These are phyloP conservation scores for Plasmodium relictum DNA, from an alignment of 169 alveolate genomes.

Conservation along the genomic window DNA sequence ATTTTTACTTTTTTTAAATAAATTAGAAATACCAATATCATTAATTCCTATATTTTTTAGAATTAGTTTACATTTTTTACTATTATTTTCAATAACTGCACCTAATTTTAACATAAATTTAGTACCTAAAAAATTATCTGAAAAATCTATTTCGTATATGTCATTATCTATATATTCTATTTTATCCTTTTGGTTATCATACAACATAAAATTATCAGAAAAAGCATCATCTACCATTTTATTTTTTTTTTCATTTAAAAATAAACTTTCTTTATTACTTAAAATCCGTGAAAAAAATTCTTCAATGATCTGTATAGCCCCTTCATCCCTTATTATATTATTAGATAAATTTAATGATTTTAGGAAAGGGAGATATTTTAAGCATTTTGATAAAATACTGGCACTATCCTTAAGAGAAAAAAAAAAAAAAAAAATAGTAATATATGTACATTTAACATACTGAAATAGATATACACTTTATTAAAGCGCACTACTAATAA, in stretches of 20 bases:
- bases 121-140: slow-evolving; percentile 25
- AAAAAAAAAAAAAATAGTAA: neutral
- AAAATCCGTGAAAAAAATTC: neutral
- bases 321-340: slow-evolving; percentile 24
- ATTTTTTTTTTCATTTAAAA: neutral
- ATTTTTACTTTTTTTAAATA: slow-evolving; percentile 21
- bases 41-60: slow-evolving; percentile 12
- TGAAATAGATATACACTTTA: neutral
- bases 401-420: slow-evolving; percentile 45
- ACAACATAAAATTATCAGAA: neutral
- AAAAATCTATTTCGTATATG: slow-evolving; percentile 30
- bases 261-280: neutral
- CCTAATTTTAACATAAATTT: slow-evolving; percentile 20
- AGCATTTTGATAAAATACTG: slow-evolving; percentile 37
- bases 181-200: neutral
- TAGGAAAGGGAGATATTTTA: slow-evolving; percentile 31
- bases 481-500: neutral
- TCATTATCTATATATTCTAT: slow-evolving; percentile 6
- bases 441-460: slow-evolving; percentile 10
- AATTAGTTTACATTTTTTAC: slow-evolving; percentile 5
- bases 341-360: slow-evolving; percentile 27
- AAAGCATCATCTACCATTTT: neutral
- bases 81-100: neutral
- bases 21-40: neutral
- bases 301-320: slow-evolving; percentile 40